These are phyloP conservation scores for Oryza coarctata DNA, from an alignment of 176 grass and related monocot species.

Conservation along the genomic window DNA sequence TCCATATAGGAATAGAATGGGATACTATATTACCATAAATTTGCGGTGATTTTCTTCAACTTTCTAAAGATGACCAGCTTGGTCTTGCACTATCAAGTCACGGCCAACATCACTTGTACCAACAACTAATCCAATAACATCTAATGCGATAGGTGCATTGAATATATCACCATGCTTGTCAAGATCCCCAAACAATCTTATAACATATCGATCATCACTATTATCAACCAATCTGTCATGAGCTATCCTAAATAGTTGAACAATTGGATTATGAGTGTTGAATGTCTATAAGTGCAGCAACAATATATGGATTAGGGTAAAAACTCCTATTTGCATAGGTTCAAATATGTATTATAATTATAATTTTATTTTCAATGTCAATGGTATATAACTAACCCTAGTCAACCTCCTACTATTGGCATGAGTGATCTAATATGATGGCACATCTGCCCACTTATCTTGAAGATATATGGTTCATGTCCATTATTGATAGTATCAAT, in stretches of 20 bases:
- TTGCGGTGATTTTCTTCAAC: not conserved
- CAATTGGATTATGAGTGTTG: not conserved
- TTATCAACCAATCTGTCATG: not conserved
- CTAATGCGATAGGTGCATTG: not conserved
- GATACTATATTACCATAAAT: constrained; percentile 1
- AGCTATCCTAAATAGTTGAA: not conserved
- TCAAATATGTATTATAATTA: not conserved
- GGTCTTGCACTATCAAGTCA: not conserved
- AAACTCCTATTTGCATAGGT: not conserved
- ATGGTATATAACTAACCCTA: not conserved
- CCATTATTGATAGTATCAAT: too few relatives aligned
- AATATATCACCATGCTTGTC: not conserved
- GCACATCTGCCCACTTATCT: too few relatives aligned
- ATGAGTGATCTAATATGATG: too few relatives aligned
- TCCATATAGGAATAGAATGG: not conserved
- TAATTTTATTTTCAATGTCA: not conserved
- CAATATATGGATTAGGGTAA: not conserved
- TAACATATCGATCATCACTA: not conserved
- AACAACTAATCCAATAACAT: not conserved
- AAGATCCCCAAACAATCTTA: not conserved
- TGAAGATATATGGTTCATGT: too few relatives aligned
- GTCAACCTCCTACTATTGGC: not conserved
- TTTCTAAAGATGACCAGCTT: too few relatives aligned
- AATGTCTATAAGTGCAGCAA: not conserved
- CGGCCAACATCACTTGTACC: not conserved